Conservation (phyloP, 768 basidiomycete genomes). For the Gloeophyllum trabeum region DNA sequence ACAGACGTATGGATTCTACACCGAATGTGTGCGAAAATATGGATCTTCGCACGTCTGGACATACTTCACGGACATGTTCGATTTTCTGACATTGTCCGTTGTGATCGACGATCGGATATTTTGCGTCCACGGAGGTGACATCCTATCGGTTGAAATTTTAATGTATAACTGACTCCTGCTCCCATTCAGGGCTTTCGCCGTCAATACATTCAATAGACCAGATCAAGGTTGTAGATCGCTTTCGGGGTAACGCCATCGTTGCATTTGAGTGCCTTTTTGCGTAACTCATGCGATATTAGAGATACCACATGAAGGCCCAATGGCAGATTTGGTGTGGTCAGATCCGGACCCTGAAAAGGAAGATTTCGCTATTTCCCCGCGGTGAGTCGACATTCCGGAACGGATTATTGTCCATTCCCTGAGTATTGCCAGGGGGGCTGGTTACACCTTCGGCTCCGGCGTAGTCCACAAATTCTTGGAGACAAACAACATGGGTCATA, state of each 20-base stretch:
- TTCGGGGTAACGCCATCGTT: constrained; percentile 56
- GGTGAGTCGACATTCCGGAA: constrained; percentile 38
- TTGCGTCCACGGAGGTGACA: constrained; percentile 95
- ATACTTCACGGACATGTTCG: constrained; percentile 99
- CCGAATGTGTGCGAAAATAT: constrained; percentile 96
- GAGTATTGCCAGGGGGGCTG: constrained; percentile 69
- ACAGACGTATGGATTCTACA: constrained; percentile 98
- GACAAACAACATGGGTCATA: constrained; percentile 93
- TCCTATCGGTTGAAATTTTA: too few relatives aligned
- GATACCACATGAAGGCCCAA: constrained; percentile 98
- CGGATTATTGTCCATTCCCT: constrained; percentile 2
- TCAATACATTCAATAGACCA: constrained; percentile 99
- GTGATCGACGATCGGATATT: constrained; percentile 99
- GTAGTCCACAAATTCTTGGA: constrained; percentile 97
- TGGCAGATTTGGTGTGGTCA: constrained; percentile 99
- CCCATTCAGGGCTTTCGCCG: constrained; percentile 83
- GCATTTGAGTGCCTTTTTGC: too few relatives aligned
- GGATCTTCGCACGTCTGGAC: constrained; percentile 96
- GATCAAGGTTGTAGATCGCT: constrained; percentile 98
- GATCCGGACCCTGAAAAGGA: constrained; percentile 99
- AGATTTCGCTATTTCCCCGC: constrained; percentile 97
- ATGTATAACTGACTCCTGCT: constrained; percentile 8
- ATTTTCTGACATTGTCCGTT: constrained; percentile 93
- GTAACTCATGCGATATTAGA: constrained; percentile 33
- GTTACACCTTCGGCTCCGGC: constrained; percentile 96